These are phyloP conservation scores for Orbilia ellipsospora DNA, from an alignment of 2,329 filamentous ascomycete species.

Conservation along the genomic window DNA sequence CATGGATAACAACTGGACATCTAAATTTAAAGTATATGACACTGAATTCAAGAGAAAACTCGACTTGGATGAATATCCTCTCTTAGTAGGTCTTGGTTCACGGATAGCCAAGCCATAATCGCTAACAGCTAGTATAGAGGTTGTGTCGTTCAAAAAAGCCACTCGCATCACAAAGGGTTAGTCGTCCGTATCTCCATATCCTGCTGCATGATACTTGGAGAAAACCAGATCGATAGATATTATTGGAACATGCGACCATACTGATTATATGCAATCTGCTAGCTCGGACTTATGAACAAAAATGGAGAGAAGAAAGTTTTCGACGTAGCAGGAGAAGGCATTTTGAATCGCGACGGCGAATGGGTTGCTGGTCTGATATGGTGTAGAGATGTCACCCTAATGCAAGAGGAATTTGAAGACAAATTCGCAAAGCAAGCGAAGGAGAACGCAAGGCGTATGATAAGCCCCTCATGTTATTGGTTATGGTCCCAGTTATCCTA, in stretches of 20 bases:
- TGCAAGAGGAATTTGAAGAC: conserved; percentile 73
- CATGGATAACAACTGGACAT: conserved; percentile 44
- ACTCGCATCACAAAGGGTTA: conserved; percentile 38
- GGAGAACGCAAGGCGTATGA: conserved; percentile 75
- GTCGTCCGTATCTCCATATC: not conserved
- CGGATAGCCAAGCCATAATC: too few species aligned
- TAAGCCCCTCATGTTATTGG: conserved; percentile 62
- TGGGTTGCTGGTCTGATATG: conserved; percentile 79
- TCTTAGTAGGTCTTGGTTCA: conserved; percentile 15
- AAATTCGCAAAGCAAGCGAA: conserved; percentile 69
- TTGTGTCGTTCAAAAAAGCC: conserved; percentile 41
- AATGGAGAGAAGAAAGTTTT: conserved; percentile 69
- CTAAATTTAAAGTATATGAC: conserved; percentile 46
- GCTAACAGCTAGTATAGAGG: conserved; percentile 21
- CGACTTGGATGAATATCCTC: conserved; percentile 34
- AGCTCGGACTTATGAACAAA: conserved; percentile 73
- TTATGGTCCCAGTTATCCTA: conserved; percentile 5
- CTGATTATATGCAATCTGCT: not conserved
- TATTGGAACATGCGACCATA: not conserved
- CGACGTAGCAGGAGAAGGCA: conserved; percentile 75
- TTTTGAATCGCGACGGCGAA: conserved; percentile 74
- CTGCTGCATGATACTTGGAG: not conserved
- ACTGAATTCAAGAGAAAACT: conserved; percentile 40
- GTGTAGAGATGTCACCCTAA: conserved; percentile 77
- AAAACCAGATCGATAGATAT: not conserved